phyloP scores from a whole-genome alignment of 306 rosid species.

The Prunus salicina region DNA sequence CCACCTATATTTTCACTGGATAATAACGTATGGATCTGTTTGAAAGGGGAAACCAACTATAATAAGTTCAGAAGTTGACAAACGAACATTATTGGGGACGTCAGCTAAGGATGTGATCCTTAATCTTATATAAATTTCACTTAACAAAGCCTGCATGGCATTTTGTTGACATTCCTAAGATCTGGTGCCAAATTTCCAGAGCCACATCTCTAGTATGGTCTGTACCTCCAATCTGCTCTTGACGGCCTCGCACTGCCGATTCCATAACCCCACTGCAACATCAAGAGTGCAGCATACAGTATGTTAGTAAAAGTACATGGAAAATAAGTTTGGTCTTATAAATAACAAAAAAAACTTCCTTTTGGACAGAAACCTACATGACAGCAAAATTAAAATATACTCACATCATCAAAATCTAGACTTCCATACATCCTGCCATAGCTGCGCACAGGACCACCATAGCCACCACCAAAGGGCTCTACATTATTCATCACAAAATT shows the following conservation, averaged over 20 bases:
- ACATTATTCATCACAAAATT: constrained; percentile 54
- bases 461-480: constrained; percentile 70
- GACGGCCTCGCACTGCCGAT: constrained; percentile 70
- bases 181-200: background rate
- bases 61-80: background rate
- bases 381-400: constrained; percentile 21
- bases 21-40: background rate
- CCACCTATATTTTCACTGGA: background rate
- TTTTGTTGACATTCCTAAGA: background rate
- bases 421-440: constrained; percentile 95
- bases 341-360: too few species aligned
- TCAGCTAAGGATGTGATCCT: background rate
- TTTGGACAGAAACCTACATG: background rate
- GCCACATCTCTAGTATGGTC: constrained; percentile 63
- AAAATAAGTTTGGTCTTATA: background rate
- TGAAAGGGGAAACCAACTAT: background rate
- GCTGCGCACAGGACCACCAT: constrained; percentile 78
- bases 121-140: background rate
- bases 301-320: background rate
- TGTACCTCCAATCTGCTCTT: constrained; percentile 93
- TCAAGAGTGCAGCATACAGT: background rate
- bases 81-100: background rate
- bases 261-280: constrained; percentile 94
- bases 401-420: constrained; percentile 86
- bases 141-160: background rate